phyloP scores from a whole-genome alignment of 192 early-diverging fungal genomes.

The Coemansia sp. region DNA sequence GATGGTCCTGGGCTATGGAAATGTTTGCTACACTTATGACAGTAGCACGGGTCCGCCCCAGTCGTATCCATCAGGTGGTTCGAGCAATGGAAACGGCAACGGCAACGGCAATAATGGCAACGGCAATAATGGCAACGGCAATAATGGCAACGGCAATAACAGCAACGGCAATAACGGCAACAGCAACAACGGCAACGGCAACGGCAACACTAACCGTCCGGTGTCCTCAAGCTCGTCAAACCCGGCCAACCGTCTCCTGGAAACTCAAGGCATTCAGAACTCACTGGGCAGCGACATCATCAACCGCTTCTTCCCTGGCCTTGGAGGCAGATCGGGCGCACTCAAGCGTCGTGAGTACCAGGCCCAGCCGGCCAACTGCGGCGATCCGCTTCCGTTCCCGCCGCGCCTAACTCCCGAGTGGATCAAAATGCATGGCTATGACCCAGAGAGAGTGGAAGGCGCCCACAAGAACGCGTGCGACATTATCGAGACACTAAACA shows the following conservation, averaged over 20 bases:
- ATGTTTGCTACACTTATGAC: constrained; percentile 52
- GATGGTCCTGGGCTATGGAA: constrained; percentile 50
- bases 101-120: constrained; percentile 5
- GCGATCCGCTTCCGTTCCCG: constrained; percentile 39
- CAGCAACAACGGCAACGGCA: constrained; percentile 9
- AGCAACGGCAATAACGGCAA: neutral
- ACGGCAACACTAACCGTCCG: neutral
- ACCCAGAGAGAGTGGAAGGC: constrained; percentile 32
- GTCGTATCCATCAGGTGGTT: constrained; percentile 26
- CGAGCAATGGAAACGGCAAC: constrained; percentile 6
- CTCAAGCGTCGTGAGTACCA: constrained; percentile 27
- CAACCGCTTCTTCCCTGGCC: constrained; percentile 42
- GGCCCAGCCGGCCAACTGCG: constrained; percentile 17
- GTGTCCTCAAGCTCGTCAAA: constrained; percentile 32
- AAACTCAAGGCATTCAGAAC: constrained; percentile 26
- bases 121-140: neutral
- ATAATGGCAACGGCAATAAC: constrained; percentile 4
- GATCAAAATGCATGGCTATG: constrained; percentile 46
- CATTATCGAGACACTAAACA: constrained; percentile 49
- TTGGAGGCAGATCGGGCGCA: constrained; percentile 1
- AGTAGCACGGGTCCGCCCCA: constrained; percentile 28
- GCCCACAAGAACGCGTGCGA: constrained; percentile 45
- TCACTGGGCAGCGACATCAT: constrained; percentile 28
- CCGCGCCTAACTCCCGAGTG: constrained; percentile 42
- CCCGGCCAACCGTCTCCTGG: constrained; percentile 21